Conservation (phyloP, 257 asterid genomes). For the Paulownia fortunei region DNA sequence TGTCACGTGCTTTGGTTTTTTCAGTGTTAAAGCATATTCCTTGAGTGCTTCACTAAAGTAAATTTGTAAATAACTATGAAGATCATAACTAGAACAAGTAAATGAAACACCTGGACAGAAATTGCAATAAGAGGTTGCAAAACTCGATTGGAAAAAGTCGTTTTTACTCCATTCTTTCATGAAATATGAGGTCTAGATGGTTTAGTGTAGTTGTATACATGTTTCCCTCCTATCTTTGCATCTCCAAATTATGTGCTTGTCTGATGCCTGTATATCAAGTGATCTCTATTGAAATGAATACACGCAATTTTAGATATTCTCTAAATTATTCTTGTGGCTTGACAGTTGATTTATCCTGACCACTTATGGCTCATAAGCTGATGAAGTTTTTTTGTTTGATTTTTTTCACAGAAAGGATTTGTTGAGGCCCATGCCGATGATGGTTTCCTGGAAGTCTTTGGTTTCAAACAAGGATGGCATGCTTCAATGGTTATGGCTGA, state of each 20-base stretch:
- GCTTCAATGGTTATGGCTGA: conserved; percentile 96
- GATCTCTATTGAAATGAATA: background rate
- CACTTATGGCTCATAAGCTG: background rate
- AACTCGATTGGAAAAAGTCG: background rate
- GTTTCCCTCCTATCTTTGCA: background rate
- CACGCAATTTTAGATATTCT: background rate
- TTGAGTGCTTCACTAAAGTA: background rate
- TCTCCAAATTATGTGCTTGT: background rate
- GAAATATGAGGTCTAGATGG: background rate
- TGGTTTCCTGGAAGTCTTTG: conserved; percentile 76
- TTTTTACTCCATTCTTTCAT: no score
- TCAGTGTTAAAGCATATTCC: background rate
- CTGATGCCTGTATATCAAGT: background rate
- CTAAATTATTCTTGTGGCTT: background rate
- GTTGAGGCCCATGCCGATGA: conserved; percentile 85
- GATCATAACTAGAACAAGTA: background rate
- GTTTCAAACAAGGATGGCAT: conserved; percentile 95
- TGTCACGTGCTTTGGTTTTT: background rate
- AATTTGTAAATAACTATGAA: background rate
- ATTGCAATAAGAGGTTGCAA: background rate
- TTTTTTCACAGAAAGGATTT: conserved; percentile 69
- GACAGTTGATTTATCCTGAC: background rate
- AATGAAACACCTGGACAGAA: background rate
- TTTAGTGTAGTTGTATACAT: background rate
- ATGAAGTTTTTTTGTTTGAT: background rate